A percentile compares a stretch with the other conserved stretches of the same genome.
Evolutionary conservation across 2,329 filamentous ascomycete genomes (phyloP).

Genomic region (Madurella mycetomatis): DNA sequence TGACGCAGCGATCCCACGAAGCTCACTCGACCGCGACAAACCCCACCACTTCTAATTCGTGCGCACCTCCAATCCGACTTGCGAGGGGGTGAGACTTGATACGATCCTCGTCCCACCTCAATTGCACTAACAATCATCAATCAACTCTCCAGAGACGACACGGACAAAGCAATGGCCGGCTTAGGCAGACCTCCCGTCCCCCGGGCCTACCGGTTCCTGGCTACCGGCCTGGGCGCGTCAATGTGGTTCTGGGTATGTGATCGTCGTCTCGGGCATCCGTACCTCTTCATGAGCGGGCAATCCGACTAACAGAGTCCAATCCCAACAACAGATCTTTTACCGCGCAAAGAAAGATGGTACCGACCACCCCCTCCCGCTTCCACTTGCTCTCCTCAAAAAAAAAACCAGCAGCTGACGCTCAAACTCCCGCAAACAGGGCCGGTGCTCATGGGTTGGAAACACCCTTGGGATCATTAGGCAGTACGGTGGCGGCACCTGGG

Average conservation of each 20-base stretch:
- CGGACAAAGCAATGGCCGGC: constrained; percentile 33
- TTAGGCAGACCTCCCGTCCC: constrained; percentile 43
- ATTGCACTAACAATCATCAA: not conserved
- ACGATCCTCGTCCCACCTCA: not conserved
- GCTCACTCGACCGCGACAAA: constrained; percentile 7
- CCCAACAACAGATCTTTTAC: constrained; percentile 69
- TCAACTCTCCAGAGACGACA: constrained; percentile 10
- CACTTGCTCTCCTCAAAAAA: too few species aligned
- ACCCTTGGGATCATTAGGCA: constrained; percentile 87
- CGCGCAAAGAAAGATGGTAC: constrained; percentile 90
- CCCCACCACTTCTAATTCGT: not conserved
- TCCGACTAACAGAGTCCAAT: constrained; percentile 3
- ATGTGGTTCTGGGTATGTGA: constrained; percentile 96
- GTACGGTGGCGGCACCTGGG: constrained; percentile 15
- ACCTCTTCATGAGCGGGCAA: not conserved
- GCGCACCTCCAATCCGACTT: constrained; percentile 10
- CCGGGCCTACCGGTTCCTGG: constrained; percentile 74
- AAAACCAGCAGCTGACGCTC: constrained; percentile 14
- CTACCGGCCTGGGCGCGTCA: constrained; percentile 81
- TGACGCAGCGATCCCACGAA: constrained; percentile 1
- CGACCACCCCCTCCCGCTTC: constrained; percentile 13
- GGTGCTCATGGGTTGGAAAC: constrained; percentile 85
- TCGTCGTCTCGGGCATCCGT: too few species aligned
- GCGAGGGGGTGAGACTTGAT: not conserved
- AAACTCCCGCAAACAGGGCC: constrained; percentile 45